These are phyloP conservation scores for Penicillium angulare DNA, from an alignment of 495 filamentous ascomycete genomes.

Conservation along the genomic window DNA sequence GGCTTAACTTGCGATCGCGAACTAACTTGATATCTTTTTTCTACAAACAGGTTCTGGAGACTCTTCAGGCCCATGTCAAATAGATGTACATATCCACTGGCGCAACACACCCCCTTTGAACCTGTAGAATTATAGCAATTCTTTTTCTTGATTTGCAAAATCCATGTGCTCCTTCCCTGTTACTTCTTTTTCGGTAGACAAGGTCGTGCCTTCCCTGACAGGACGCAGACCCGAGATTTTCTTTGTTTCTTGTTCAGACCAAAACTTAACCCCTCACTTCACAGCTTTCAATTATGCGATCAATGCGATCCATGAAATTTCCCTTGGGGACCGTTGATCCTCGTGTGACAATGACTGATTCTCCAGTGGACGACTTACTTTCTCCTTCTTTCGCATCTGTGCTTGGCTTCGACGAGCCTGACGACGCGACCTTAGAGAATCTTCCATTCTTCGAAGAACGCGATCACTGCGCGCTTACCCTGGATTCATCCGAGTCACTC, in stretches of 20 bases:
- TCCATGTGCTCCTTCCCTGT: constrained; percentile 10
- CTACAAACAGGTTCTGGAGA: constrained; percentile 61
- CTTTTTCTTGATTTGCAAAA: constrained; percentile 15
- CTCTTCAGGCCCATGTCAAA: constrained; percentile 72
- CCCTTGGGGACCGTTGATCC: constrained; percentile 23
- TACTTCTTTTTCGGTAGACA: constrained; percentile 11
- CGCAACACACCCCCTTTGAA: constrained; percentile 28
- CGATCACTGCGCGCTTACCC: not conserved
- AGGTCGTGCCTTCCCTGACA: constrained; percentile 5
- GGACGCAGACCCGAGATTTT: not conserved
- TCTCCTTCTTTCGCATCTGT: constrained; percentile 17
- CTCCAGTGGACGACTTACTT: not conserved
- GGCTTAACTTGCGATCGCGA: not conserved
- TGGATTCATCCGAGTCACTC: not conserved
- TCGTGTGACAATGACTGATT: constrained; percentile 18
- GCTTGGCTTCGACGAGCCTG: constrained; percentile 4
- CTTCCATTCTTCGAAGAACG: not conserved
- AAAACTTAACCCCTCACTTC: not conserved
- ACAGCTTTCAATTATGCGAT: not conserved
- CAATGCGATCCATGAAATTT: constrained; percentile 21
- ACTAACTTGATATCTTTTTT: constrained; percentile 12
- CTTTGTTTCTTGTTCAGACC: not conserved
- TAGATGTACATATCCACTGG: constrained; percentile 55
- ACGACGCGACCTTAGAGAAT: not conserved
- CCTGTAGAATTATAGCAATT: constrained; percentile 48